These are phyloP conservation scores for Nadsonia fulvescens DNA, from an alignment of 805 yeast genomes.

Conservation along the genomic window DNA sequence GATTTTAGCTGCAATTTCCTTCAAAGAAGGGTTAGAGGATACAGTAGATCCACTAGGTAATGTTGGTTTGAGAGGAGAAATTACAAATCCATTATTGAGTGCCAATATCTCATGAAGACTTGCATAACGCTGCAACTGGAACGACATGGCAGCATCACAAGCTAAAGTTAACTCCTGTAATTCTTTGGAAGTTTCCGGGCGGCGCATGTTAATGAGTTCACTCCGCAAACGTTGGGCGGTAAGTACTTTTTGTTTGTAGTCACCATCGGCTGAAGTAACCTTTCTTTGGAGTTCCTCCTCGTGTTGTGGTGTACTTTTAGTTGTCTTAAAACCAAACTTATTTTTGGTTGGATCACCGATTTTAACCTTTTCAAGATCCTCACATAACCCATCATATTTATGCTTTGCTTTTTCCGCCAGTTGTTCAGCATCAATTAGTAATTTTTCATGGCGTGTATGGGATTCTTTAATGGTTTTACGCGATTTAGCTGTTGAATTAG, in stretches of 20 bases:
- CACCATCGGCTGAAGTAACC: constrained; percentile 71
- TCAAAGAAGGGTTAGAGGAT: constrained; percentile 46
- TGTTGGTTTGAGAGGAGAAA: constrained; percentile 55
- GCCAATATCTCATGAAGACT: constrained; percentile 71
- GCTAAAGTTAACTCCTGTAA: constrained; percentile 67
- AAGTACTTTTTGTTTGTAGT: constrained; percentile 62
- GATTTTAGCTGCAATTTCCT: constrained; percentile 52
- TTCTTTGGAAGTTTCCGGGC: constrained; percentile 61
- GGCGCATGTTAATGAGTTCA: constrained; percentile 48
- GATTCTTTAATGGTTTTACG: constrained; percentile 72
- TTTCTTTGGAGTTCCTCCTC: constrained; percentile 77
- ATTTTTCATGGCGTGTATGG: constrained; percentile 66
- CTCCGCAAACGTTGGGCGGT: constrained; percentile 55
- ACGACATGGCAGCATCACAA: constrained; percentile 73
- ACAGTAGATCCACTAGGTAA: constrained; percentile 20
- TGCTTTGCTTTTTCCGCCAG: constrained; percentile 77
- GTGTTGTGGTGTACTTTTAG: constrained; percentile 62
- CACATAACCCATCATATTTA: constrained; percentile 62
- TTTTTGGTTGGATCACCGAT: constrained; percentile 72
- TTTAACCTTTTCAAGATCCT: constrained; percentile 69
- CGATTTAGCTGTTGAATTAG: constrained; percentile 48
- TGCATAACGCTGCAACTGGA: constrained; percentile 78
- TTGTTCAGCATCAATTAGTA: constrained; percentile 61
- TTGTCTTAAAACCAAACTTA: constrained; percentile 59
- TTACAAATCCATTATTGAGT: constrained; percentile 68